Evolutionary conservation across 2,329 filamentous ascomycete genomes (phyloP), one percentile per base, ranked within the genome.

Genomic region (Alternaria infectoria): DNA sequence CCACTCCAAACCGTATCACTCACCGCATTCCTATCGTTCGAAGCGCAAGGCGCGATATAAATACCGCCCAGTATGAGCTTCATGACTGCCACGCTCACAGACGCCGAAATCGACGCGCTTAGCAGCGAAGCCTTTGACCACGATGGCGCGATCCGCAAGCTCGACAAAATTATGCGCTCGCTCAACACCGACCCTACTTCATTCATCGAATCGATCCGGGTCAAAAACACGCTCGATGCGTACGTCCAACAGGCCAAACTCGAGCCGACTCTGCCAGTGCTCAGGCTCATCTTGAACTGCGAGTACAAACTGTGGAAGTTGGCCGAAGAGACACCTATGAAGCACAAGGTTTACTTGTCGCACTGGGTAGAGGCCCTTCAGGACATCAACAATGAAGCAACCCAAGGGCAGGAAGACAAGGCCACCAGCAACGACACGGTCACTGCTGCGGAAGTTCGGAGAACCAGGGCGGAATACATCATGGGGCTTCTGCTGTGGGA

Each of bases 281-380:
- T 80, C 40, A 70, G 76, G 5, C 64, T 73, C 8, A 61, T 80
- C 15, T 57, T 80, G 12, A 77, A 78, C 46, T 76, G 75, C 74
- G 79, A 81, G 64, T 78, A 77, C 59, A 69, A 69, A 26, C 74
- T 81, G 19, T 80, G 73, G 71, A 59, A 59, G 13, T 56, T 78
- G 62, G 76, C 78, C 44, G 64, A 72, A 32, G 51, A 57, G 5
- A 79, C 71, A 3, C 69, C 74, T 15, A 67, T 81, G 7, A 66
- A 71, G 28, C 61, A 73, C 47, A 81, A 81, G 44, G 80, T 80
- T 2, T 81, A 80, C 62, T 69, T 82, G 19, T 72, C 74, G 5
- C 79, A 81, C 54, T 82, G 80, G 80, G 75, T 82, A 44, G 78
- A 81, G 65, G 71, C 75, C 1, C 58, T 80, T 5, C 69, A 74